Percentiles rank a stretch among this genome's conserved stretches.
These are phyloP conservation scores for Pisolithus microcarpus DNA, from an alignment of 768 basidiomycete species.

Conservation along the genomic window DNA sequence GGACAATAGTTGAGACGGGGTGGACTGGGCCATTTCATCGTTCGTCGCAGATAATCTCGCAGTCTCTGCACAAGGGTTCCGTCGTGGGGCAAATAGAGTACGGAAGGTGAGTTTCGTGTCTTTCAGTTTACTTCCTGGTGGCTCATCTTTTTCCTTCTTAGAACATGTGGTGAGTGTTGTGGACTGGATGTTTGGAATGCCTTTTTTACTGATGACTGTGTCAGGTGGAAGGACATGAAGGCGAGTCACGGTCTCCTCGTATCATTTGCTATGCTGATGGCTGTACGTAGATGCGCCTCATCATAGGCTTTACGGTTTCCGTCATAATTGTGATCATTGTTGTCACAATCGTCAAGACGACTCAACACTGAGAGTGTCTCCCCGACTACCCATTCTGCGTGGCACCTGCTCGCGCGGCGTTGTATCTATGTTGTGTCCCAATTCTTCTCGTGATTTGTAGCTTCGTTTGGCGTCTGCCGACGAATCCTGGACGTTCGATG, in stretches of 20 bases:
- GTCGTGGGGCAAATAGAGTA: conserved; percentile 93
- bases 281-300: conserved; percentile 79
- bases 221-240: conserved; percentile 98
- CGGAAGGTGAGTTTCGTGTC: conserved; percentile 67
- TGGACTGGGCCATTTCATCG: background rate
- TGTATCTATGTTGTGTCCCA: conserved; percentile 39
- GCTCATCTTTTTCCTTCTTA: conserved; percentile 24
- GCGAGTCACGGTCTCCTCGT: conserved; percentile 31
- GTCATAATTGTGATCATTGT: conserved; percentile 95
- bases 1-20: conserved; percentile 22
- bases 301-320: conserved; percentile 84
- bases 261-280: conserved; percentile 4
- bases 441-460: conserved; percentile 21
- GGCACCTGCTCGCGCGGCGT: conserved; percentile 26
- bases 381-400: conserved; percentile 7
- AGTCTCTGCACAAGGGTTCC: conserved; percentile 98
- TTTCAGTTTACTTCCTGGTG: background rate
- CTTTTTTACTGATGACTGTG: conserved; percentile 4
- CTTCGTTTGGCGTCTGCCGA: conserved; percentile 5
- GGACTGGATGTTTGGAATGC: background rate
- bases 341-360: conserved; percentile 88
- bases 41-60: conserved; percentile 77
- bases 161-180: conserved; percentile 81
- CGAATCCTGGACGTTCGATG: conserved; percentile 15
- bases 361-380: conserved; percentile 35